phyloP scores from a whole-genome alignment of 257 asterid genomes.

The Anisodus acutangulus region DNA sequence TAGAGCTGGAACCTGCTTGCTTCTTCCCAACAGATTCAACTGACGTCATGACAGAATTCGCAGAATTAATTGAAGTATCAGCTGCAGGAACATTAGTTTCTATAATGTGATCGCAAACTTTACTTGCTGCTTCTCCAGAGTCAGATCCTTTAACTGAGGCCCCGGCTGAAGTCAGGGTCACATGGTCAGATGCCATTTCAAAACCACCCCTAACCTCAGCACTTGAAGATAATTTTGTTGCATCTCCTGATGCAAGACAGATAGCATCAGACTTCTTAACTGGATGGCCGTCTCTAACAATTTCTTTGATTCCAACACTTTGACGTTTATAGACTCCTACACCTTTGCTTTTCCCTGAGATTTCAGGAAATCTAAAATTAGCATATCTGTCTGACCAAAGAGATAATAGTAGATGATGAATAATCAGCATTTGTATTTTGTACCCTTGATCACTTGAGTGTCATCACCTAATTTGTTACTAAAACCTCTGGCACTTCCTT shows the following conservation, averaged over 20 bases:
- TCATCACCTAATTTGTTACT: slow-evolving; percentile 45
- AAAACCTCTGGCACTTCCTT: slow-evolving; percentile 39
- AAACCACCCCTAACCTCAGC: slow-evolving; percentile 37
- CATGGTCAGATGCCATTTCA: slow-evolving; percentile 33
- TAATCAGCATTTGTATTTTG: slow-evolving; percentile 14
- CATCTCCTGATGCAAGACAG: slow-evolving; percentile 38
- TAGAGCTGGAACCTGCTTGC: slow-evolving; percentile 38
- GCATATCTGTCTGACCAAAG: slow-evolving; percentile 33
- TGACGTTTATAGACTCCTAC: slow-evolving; percentile 56
- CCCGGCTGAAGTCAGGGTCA: slow-evolving; percentile 28
- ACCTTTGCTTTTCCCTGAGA: slow-evolving; percentile 42
- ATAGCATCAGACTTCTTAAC: slow-evolving; percentile 29
- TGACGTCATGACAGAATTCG: slow-evolving; percentile 28
- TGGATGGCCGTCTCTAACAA: slow-evolving; percentile 39
- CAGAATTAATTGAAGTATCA: slow-evolving; percentile 35
- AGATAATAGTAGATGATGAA: neutral
- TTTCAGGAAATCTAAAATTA: slow-evolving; percentile 37
- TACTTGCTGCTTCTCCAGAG: slow-evolving; percentile 33
- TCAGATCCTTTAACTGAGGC: slow-evolving; percentile 35
- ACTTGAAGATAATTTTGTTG: slow-evolving; percentile 29
- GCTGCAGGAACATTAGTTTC: slow-evolving; percentile 15
- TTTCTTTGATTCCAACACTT: slow-evolving; percentile 54
- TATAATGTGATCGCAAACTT: slow-evolving; percentile 15
- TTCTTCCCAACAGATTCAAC: slow-evolving; percentile 40
- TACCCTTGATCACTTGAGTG: slow-evolving; percentile 43